A percentile compares a stretch with the other conserved stretches of the same genome.
Conservation (phyloP, 441 rosid species). For the Hura crepitans region DNA sequence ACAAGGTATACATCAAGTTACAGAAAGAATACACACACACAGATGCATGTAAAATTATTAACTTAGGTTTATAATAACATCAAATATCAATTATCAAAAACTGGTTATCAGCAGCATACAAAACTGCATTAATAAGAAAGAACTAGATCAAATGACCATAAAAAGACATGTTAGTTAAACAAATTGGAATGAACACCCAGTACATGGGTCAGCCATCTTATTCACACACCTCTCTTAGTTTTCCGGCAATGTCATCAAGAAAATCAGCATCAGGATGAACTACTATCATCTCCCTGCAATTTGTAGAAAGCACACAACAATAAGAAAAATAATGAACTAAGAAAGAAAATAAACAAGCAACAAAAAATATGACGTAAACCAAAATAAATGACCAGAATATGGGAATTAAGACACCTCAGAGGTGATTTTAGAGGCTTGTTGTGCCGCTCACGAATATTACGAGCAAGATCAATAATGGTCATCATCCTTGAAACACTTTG, state of each 20-base stretch:
- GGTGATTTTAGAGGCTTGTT: slow-evolving; percentile 93
- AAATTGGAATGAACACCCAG: background rate
- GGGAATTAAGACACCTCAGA: slow-evolving; percentile 45
- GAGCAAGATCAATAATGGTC: slow-evolving; percentile 91
- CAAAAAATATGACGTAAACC: slow-evolving; percentile 1
- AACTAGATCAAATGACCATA: background rate
- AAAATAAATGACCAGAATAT: background rate
- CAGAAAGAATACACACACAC: background rate
- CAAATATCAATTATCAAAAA: background rate
- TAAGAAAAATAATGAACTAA: background rate
- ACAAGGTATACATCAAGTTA: background rate
- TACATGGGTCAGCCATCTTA: background rate
- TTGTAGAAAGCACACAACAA: slow-evolving; percentile 15
- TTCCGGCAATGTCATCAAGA: slow-evolving; percentile 89
- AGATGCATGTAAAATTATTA: background rate
- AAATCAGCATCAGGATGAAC: slow-evolving; percentile 89
- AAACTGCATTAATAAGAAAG: background rate
- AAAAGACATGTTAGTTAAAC: background rate
- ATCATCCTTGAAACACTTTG: slow-evolving; percentile 92
- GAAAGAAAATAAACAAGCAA: background rate
- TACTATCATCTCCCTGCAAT: slow-evolving; percentile 78
- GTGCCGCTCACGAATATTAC: slow-evolving; percentile 95
- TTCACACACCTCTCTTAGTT: slow-evolving; percentile 71
- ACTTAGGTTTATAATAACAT: background rate
- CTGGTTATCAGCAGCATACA: background rate